These are phyloP conservation scores for Debaryomyces tyrocola DNA, from an alignment of 805 yeast genomes.

Conservation along the genomic window DNA sequence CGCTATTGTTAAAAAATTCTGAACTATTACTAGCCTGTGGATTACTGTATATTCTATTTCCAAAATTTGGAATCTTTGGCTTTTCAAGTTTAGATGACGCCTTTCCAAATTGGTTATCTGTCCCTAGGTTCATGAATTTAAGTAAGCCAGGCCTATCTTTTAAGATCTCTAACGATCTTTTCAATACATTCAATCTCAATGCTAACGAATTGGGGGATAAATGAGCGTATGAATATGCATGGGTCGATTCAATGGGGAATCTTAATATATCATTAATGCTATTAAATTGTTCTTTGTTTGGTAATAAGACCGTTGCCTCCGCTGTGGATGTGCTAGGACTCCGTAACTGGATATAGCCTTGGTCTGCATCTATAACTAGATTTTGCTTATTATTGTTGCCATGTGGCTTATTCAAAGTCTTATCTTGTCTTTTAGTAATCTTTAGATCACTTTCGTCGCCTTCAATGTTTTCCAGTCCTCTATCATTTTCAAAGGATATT, in stretches of 20 bases:
- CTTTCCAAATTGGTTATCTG: background rate
- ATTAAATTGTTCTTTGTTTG: conserved; percentile 3
- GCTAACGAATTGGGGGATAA: conserved; percentile 80
- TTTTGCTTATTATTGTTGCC: background rate
- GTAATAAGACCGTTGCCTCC: background rate
- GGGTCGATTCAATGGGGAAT: conserved; percentile 78
- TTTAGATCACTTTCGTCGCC: background rate
- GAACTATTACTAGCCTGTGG: conserved; percentile 16
- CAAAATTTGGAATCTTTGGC: background rate
- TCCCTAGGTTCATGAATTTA: conserved; percentile 16
- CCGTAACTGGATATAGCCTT: background rate
- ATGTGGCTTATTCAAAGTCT: background rate
- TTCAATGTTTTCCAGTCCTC: background rate
- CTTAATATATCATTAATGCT: conserved; percentile 44
- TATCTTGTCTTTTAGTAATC: background rate
- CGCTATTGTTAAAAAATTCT: conserved; percentile 14
- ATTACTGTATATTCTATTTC: background rate
- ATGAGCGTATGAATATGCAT: conserved; percentile 82
- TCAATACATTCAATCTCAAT: conserved; percentile 69
- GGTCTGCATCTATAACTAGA: background rate
- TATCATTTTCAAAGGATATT: background rate
- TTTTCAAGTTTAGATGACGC: background rate
- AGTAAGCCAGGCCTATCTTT: conserved; percentile 59
- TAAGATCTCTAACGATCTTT: conserved; percentile 72
- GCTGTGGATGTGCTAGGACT: background rate